A percentile compares a stretch with the other conserved stretches of the same genome.
phyloP scores from a whole-genome alignment of 2,329 filamentous ascomycete species.

The Claviceps humidiphila region DNA sequence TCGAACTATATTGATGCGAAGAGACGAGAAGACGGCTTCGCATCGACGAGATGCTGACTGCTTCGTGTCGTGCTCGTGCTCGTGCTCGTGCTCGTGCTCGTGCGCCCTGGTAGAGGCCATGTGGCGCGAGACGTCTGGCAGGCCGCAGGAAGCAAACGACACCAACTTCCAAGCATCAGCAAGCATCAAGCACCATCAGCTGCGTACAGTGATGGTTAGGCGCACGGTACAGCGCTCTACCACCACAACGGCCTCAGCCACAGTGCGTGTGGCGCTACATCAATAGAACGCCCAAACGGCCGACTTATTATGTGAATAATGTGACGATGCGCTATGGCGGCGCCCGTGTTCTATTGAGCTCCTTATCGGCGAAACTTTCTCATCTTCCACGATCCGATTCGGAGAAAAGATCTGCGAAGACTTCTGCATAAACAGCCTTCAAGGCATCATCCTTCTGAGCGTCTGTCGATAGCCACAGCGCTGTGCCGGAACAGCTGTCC shows the following conservation, averaged over 20 bases:
- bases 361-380: too few species aligned
- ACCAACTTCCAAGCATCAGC: too few species aligned
- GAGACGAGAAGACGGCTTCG: neutral
- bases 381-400: too few species aligned
- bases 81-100: neutral
- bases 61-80: neutral
- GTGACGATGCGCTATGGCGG: neutral
- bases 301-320: too few species aligned
- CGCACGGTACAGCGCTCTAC: too few species aligned
- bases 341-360: neutral
- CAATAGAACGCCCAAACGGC: neutral
- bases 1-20: neutral
- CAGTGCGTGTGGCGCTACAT: neutral
- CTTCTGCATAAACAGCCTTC: neutral
- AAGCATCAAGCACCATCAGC: too few species aligned
- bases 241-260: too few species aligned
- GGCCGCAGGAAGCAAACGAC: too few species aligned
- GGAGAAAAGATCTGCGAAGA: too few species aligned
- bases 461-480: neutral
- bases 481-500: neutral
- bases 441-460: neutral
- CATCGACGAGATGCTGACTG: neutral
- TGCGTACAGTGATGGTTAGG: too few species aligned
- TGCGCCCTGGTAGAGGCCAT: slow-evolving; percentile 4
- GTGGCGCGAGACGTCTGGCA: slow-evolving; percentile 6